Evolutionary conservation across 2,329 filamentous ascomycete genomes (phyloP).

Genomic region (Chrysosporium queenslandicum): DNA sequence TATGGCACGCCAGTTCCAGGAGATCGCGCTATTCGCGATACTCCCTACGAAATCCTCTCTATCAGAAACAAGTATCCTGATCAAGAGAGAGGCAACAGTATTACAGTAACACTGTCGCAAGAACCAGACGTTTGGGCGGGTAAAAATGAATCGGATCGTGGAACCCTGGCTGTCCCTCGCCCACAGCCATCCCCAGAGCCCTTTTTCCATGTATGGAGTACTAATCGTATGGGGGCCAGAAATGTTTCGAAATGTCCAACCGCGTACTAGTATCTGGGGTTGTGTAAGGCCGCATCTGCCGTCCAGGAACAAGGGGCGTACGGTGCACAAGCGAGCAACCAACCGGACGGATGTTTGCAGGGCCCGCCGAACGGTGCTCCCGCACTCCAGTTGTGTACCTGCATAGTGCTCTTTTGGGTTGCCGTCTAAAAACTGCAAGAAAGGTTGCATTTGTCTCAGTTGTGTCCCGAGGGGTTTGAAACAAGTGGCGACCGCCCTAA

Average conservation of each 20-base stretch:
- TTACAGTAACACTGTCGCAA: not conserved
- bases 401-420: not conserved
- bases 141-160: not conserved
- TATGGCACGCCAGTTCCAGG: not conserved
- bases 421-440: slow-evolving; percentile 1
- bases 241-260: not conserved
- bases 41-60: not conserved
- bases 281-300: not conserved
- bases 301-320: not conserved
- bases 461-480: slow-evolving; percentile 4
- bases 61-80: not conserved
- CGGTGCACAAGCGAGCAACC: not conserved
- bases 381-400: slow-evolving; percentile 3
- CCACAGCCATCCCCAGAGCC: not conserved
- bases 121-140: not conserved
- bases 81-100: not conserved
- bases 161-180: not conserved
- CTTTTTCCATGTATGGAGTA: no score
- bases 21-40: slow-evolving; percentile 1
- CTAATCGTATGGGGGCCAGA: not conserved
- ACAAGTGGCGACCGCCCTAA: not conserved
- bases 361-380: not conserved
- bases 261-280: not conserved
- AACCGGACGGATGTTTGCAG: not conserved
- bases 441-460: slow-evolving; percentile 10